Evolutionary conservation across 164 flowering plant species (phyloP).

Genomic region (Piper betle): DNA sequence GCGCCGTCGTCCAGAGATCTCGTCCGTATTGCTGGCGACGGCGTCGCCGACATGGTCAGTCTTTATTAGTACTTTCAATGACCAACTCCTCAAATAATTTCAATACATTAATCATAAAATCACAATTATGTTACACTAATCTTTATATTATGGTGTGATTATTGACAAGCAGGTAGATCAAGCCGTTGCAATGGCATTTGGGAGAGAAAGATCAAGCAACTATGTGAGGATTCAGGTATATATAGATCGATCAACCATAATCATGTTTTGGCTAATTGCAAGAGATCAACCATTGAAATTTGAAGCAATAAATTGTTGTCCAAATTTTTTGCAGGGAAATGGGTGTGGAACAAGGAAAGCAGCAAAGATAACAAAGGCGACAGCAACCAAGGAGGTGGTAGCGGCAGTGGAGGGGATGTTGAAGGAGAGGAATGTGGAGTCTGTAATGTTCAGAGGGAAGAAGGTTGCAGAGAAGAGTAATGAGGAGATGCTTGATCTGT

Average conservation of each 20-base stretch:
- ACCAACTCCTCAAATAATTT: too few species aligned
- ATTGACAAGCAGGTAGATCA: constrained; percentile 38
- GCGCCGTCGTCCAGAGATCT: constrained; percentile 13
- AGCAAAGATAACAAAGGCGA: background rate
- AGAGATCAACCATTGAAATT: too few species aligned
- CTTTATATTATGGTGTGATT: background rate
- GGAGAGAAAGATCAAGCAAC: constrained; percentile 20
- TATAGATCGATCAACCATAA: too few species aligned
- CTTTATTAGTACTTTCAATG: background rate
- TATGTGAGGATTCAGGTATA: constrained; percentile 38
- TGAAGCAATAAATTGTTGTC: background rate
- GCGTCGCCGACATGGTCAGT: constrained; percentile 46
- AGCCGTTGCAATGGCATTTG: constrained; percentile 62
- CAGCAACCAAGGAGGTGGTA: constrained; percentile 1
- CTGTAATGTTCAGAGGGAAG: constrained; percentile 43
- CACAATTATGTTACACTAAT: too few species aligned
- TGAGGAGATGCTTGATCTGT: constrained; percentile 30
- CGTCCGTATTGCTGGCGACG: constrained; percentile 41
- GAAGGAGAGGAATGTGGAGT: constrained; percentile 41
- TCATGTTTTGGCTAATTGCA: too few species aligned
- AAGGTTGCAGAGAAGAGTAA: constrained; percentile 34
- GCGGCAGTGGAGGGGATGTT: constrained; percentile 31
- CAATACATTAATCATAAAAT: too few species aligned
- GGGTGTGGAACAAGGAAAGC: constrained; percentile 1
- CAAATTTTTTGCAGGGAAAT: constrained; percentile 14